Evolutionary conservation across 148 eudicot species (phyloP).

Genomic region (Nyssa sinensis): DNA sequence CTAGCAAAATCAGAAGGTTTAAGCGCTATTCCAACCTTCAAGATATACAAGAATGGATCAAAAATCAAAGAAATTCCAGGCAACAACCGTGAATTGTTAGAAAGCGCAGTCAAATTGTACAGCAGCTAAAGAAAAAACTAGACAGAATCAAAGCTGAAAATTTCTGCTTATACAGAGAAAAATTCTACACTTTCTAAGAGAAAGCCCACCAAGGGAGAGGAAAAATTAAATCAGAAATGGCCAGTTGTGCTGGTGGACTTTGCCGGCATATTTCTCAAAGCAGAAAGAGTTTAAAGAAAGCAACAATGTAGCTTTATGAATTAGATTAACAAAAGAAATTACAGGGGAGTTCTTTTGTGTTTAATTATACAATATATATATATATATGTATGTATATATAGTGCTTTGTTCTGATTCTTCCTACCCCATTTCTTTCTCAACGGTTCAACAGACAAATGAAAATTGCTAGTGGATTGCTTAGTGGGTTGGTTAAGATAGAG

Average conservation of each 20-base stretch:
- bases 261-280: background rate
- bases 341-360: background rate
- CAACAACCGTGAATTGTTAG: constrained; percentile 36
- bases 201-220: background rate
- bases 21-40: constrained; percentile 35
- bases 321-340: background rate
- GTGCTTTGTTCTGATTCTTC: constrained; percentile 1
- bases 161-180: background rate
- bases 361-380: background rate
- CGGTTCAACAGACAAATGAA: background rate
- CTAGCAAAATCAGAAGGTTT: constrained; percentile 41
- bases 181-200: background rate
- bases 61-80: constrained; percentile 44
- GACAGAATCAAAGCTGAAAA: background rate
- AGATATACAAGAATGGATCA: constrained; percentile 52
- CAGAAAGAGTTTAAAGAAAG: background rate
- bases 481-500: background rate
- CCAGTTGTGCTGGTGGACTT: background rate
- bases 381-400: background rate
- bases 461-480: constrained; percentile 1
- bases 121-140: constrained; percentile 17
- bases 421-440: no score
- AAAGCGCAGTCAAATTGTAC: constrained; percentile 34
- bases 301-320: background rate
- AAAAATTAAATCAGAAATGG: background rate